These are phyloP conservation scores for Debaryomycetaceae sp. DNA, from an alignment of 1,139 yeast genomes.

Conservation along the genomic window DNA sequence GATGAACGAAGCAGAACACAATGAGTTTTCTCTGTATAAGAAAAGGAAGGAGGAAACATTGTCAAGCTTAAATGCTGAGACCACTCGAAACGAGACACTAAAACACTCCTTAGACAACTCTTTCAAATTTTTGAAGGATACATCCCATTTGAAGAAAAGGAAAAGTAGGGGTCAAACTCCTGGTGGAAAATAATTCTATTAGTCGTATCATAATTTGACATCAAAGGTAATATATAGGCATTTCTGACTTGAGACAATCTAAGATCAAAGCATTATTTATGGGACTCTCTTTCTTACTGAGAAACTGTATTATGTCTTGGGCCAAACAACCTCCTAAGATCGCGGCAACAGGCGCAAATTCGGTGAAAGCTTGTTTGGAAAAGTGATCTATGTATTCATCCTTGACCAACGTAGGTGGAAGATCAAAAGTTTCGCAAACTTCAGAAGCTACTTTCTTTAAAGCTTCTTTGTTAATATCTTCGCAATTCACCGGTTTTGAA, in stretches of 20 bases:
- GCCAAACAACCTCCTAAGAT: constrained; percentile 86
- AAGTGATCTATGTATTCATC: constrained; percentile 39
- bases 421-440: constrained; percentile 27
- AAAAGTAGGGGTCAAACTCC: constrained; percentile 43
- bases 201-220: background rate
- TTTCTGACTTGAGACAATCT: constrained; percentile 67
- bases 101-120: constrained; percentile 31
- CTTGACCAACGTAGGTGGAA: constrained; percentile 36
- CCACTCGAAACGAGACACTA: constrained; percentile 20
- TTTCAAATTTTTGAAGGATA: constrained; percentile 35
- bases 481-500: constrained; percentile 24
- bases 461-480: constrained; percentile 28
- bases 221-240: constrained; percentile 67
- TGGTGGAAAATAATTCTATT: constrained; percentile 11
- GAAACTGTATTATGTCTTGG: constrained; percentile 83
- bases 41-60: constrained; percentile 20
- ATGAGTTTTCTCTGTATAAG: constrained; percentile 20
- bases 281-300: constrained; percentile 77
- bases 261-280: constrained; percentile 75
- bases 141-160: constrained; percentile 43
- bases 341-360: constrained; percentile 83
- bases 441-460: constrained; percentile 23
- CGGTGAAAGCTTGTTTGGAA: constrained; percentile 55
- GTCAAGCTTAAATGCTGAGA: constrained; percentile 21
- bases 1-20: constrained; percentile 18